Percentiles rank a stretch among this genome's conserved stretches.
These are phyloP conservation scores for Kwoniella bestiolae DNA, from an alignment of 768 basidiomycete species.

Conservation along the genomic window DNA sequence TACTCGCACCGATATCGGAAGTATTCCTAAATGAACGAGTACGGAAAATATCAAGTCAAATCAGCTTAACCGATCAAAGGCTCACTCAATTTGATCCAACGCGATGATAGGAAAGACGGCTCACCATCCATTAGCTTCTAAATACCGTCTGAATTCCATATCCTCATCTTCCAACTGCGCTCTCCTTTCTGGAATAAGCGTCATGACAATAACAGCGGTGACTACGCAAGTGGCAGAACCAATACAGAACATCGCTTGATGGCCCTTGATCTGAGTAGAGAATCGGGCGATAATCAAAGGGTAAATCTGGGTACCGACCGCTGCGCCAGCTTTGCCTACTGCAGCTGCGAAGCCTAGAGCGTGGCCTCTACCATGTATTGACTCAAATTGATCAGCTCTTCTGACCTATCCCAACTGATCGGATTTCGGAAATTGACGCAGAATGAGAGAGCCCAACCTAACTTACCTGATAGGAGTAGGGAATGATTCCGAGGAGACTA, in stretches of 20 bases:
- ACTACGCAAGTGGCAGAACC: constrained; percentile 12
- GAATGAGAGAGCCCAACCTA: no score
- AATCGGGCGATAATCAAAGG: constrained; percentile 14
- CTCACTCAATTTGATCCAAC: no score
- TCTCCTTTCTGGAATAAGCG: constrained; percentile 4
- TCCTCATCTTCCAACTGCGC: constrained; percentile 19
- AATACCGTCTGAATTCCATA: background rate
- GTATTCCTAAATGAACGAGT: constrained; percentile 8
- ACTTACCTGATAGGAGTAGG: constrained; percentile 11
- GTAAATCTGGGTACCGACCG: constrained; percentile 11
- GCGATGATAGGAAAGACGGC: no score
- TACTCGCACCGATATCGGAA: background rate
- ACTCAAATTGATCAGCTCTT: background rate
- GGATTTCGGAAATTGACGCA: no score
- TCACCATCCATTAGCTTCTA: constrained; percentile 15
- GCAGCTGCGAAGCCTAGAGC: constrained; percentile 6
- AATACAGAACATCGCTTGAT: constrained; percentile 15
- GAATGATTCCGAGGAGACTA: constrained; percentile 9
- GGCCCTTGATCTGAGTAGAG: constrained; percentile 7
- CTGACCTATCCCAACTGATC: no score
- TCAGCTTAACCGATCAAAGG: no score
- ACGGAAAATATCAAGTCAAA: no score
- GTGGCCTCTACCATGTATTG: constrained; percentile 11
- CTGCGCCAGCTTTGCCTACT: constrained; percentile 12
- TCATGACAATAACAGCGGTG: constrained; percentile 9